phyloP scores from a whole-genome alignment of 129 eudicot species.

The Artemisia tridentata region DNA sequence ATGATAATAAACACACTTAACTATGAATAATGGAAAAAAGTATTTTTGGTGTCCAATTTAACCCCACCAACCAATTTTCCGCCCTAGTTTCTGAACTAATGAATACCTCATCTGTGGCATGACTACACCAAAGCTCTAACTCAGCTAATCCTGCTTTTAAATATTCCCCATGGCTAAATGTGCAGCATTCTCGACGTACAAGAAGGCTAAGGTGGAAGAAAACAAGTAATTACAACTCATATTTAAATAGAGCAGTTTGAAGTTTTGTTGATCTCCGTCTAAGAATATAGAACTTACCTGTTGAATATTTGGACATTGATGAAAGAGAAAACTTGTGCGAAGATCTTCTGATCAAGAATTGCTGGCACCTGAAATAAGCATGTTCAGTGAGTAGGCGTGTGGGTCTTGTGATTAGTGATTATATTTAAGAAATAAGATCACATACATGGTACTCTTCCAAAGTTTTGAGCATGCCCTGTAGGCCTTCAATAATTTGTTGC shows the following conservation, averaged over 20 bases:
- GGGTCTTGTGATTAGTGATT: neutral
- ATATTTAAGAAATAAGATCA: neutral
- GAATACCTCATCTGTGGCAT: constrained; percentile 67
- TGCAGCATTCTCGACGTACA: constrained; percentile 60
- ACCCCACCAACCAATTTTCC: neutral
- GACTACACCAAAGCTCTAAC: constrained; percentile 59
- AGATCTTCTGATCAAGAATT: constrained; percentile 69
- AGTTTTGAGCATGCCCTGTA: constrained; percentile 52
- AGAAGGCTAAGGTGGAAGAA: constrained; percentile 46
- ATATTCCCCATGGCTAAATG: constrained; percentile 65
- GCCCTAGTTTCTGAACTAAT: neutral
- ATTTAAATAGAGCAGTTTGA: neutral
- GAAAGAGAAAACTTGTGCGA: constrained; percentile 59
- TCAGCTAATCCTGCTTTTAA: constrained; percentile 62
- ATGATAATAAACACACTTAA: too few species aligned
- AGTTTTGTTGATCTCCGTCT: neutral
- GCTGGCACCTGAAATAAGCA: constrained; percentile 65
- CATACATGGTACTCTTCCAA: constrained; percentile 71
- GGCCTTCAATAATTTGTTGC: constrained; percentile 50
- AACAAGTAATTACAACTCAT: constrained; percentile 9
- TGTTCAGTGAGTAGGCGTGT: constrained; percentile 7
- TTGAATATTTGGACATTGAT: constrained; percentile 78
- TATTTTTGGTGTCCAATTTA: too few species aligned
- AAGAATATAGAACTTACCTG: constrained; percentile 42
- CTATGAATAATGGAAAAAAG: too few species aligned